These are phyloP conservation scores for Microsporum audouinii DNA, from an alignment of 2,329 filamentous ascomycete genomes.

Conservation along the genomic window DNA sequence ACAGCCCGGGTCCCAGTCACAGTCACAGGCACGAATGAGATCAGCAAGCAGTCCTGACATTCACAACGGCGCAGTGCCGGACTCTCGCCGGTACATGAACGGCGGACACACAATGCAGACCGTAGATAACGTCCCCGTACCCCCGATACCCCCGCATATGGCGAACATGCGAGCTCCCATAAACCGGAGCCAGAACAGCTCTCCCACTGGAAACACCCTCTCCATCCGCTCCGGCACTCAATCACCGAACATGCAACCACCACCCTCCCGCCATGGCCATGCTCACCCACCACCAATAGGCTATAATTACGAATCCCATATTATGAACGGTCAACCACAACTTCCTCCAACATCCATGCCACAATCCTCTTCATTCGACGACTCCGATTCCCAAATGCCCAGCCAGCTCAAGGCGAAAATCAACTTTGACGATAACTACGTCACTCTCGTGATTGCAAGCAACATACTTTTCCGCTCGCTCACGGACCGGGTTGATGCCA, in stretches of 20 bases:
- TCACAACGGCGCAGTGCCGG: slow-evolving; percentile 51
- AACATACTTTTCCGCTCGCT: slow-evolving; percentile 91
- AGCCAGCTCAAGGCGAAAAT: slow-evolving; percentile 94
- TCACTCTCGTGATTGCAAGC: slow-evolving; percentile 90
- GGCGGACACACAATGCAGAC: slow-evolving; percentile 46
- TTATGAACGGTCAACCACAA: slow-evolving; percentile 17
- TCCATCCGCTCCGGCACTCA: slow-evolving; percentile 59
- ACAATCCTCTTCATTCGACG: slow-evolving; percentile 24
- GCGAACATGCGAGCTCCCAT: slow-evolving; percentile 50
- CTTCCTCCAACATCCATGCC: slow-evolving; percentile 16
- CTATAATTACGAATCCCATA: slow-evolving; percentile 32
- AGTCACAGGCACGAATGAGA: slow-evolving; percentile 60
- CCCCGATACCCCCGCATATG: slow-evolving; percentile 62
- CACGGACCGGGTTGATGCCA: slow-evolving; percentile 91
- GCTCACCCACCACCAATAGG: slow-evolving; percentile 21
- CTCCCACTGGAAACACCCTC: slow-evolving; percentile 56
- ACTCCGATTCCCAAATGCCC: slow-evolving; percentile 37
- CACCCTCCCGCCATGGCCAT: slow-evolving; percentile 34
- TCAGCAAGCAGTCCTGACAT: slow-evolving; percentile 96
- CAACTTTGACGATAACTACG: slow-evolving; percentile 80
- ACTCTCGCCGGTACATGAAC: slow-evolving; percentile 35
- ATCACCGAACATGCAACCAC: slow-evolving; percentile 54
- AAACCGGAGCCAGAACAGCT: slow-evolving; percentile 70
- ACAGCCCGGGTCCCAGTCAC: slow-evolving; percentile 36
- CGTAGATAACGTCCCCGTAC: slow-evolving; percentile 54